Evolutionary conservation across 352 stramenopile species (phyloP), one percentile per base, ranked within the genome.

Genomic region (Phytophthora constricta): DNA sequence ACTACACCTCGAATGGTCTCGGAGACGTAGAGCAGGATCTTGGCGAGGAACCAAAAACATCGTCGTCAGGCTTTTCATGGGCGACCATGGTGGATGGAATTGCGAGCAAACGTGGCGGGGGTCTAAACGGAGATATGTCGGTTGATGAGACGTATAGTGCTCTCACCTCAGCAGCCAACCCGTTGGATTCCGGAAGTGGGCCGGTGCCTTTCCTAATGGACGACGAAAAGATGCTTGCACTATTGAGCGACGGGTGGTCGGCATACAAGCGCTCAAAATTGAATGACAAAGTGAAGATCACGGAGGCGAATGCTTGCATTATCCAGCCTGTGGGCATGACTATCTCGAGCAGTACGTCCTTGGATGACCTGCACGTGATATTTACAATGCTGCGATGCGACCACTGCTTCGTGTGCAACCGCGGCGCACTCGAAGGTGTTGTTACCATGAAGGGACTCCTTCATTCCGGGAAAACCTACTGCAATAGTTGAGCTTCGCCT

Each of bases 381-480:
- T 95, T 95, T 71, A 92, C 86, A 19, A 95, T 95, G 87, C 74
- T 95, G 42, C 83, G 86, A 3, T 94, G 86, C 62, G 80, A 90
- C 57, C 84, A 92, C 68, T 89, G 87, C 67, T 94, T 93, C 52
- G 83, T 95, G 55, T 92, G 82, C 46, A 79, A 91, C 34, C 87
- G 90, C 37, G 87, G 87, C 14, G 74, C 86, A 57, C 74, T 95
- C 10, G 68, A 81, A 26, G 87, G 87, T 10, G 86, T 95, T 43
- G 84, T 95, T 25, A 93, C 82, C 1, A 92, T 82, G 28, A 81
- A 85, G 25, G 80, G 79, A 4, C 45, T 93, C 52, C 72, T 93
- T 10, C 58, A 70, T 5, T 77, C 79, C 0, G 83, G 79, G 19
- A 84, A 66, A n/a, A 53, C 39, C 10, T 71, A 62, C 43, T 66